These are phyloP conservation scores for Polyporus arcularius DNA, from an alignment of 768 basidiomycete genomes.

Conservation along the genomic window DNA sequence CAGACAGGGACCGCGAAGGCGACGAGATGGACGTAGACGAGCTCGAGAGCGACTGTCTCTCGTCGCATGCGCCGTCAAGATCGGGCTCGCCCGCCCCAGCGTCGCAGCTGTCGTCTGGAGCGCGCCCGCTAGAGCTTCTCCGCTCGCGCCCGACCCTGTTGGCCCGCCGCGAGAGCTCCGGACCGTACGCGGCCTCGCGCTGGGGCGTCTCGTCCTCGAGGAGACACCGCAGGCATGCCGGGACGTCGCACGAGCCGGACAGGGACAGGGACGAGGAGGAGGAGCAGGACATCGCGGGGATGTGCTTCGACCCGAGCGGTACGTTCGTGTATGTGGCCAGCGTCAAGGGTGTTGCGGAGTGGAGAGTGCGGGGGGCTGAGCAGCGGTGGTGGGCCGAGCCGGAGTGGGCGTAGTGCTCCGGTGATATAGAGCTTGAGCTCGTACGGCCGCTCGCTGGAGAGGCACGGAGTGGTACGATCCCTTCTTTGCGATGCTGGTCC, in stretches of 20 bases:
- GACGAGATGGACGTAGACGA: slow-evolving; percentile 49
- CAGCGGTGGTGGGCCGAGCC: slow-evolving; percentile 72
- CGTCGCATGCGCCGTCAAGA: slow-evolving; percentile 49
- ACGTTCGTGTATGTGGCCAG: slow-evolving; percentile 69
- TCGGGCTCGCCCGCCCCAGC: slow-evolving; percentile 40
- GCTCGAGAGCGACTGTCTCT: slow-evolving; percentile 52
- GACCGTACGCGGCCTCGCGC: slow-evolving; percentile 21
- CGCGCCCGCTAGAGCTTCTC: slow-evolving; percentile 22
- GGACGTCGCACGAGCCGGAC: not conserved
- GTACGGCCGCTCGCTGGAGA: not conserved
- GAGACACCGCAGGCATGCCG: not conserved
- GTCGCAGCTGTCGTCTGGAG: slow-evolving; percentile 17
- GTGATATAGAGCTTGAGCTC: not conserved
- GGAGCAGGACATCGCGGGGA: slow-evolving; percentile 64
- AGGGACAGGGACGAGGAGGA: slow-evolving; percentile 24
- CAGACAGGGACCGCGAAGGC: slow-evolving; percentile 29
- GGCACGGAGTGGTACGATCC: slow-evolving; percentile 1
- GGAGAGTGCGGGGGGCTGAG: slow-evolving; percentile 69
- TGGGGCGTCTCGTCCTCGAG: slow-evolving; percentile 9
- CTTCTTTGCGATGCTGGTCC: not conserved
- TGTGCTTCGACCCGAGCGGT: slow-evolving; percentile 73
- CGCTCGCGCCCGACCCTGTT: slow-evolving; percentile 24
- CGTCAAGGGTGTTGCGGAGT: slow-evolving; percentile 70
- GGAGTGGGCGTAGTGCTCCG: slow-evolving; percentile 37
- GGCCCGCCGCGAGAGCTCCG: slow-evolving; percentile 25